Evolutionary conservation across 768 basidiomycete genomes (phyloP).

Genomic region (Chalciporus piperatus): DNA sequence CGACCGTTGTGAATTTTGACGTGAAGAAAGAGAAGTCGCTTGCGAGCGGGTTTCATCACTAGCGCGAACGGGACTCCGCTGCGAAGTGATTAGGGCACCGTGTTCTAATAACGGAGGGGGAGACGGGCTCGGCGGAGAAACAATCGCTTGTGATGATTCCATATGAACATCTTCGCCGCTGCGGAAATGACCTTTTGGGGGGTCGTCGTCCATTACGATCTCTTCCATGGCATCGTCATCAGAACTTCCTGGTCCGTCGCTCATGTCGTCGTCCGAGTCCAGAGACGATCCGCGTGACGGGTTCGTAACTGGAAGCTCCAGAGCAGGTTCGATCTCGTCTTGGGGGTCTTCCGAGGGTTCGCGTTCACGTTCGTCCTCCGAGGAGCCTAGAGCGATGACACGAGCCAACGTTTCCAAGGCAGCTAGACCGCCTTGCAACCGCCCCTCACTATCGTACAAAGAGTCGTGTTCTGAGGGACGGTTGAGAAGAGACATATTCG

Average conservation of each 20-base stretch:
- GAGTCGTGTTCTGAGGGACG: constrained; percentile 65
- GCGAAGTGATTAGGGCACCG: constrained; percentile 23
- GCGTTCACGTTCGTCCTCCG: constrained; percentile 50
- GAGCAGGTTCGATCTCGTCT: constrained; percentile 57
- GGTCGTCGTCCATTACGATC: constrained; percentile 71
- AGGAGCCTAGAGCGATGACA: constrained; percentile 67
- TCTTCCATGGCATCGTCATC: constrained; percentile 84
- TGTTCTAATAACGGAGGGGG: constrained; percentile 32
- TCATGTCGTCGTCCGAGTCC: constrained; percentile 81
- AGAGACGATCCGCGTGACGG: constrained; percentile 49
- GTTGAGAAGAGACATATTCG: constrained; percentile 96
- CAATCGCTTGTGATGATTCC: constrained; percentile 30
- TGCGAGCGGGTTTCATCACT: constrained; percentile 27
- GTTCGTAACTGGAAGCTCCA: constrained; percentile 66
- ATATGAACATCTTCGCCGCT: constrained; percentile 29
- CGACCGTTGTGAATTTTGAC: constrained; percentile 53
- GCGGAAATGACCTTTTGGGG: constrained; percentile 32
- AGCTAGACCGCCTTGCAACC: constrained; percentile 81
- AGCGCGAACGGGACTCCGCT: constrained; percentile 24
- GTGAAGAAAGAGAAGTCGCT: constrained; percentile 44
- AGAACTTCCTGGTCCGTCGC: constrained; percentile 66
- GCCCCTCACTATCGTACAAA: constrained; percentile 79
- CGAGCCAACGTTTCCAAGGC: constrained; percentile 85
- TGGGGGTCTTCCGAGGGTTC: constrained; percentile 58
- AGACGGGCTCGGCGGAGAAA: constrained; percentile 30